phyloP scores from a whole-genome alignment of 345 rosid genomes.

The Citrus unshiu region DNA sequence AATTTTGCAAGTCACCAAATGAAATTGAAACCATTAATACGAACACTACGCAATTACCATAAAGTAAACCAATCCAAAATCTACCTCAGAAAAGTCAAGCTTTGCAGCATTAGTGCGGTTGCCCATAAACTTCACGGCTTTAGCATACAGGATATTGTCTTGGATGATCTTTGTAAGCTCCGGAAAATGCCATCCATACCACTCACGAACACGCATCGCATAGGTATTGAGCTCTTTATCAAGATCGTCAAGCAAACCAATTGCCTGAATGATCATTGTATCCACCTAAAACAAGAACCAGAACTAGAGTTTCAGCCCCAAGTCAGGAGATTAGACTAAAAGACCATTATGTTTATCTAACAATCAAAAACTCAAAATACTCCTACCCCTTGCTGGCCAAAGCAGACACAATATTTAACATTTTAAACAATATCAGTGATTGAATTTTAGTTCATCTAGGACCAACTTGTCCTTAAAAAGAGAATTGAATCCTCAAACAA shows the following conservation, averaged over 20 bases:
- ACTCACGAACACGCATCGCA: constrained; percentile 88
- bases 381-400: background rate
- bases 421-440: background rate
- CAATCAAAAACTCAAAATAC: background rate
- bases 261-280: constrained; percentile 96
- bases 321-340: background rate
- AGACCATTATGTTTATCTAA: background rate
- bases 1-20: background rate
- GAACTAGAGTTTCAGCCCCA: background rate
- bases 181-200: constrained; percentile 99
- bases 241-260: constrained; percentile 92
- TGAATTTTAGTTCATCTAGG: background rate
- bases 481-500: background rate
- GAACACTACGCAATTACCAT: background rate
- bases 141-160: constrained; percentile 82
- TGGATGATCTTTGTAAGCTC: constrained; percentile 89
- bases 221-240: constrained; percentile 93
- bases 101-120: constrained; percentile 72
- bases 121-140: constrained; percentile 83
- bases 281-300: constrained; percentile 55
- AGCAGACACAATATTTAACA: background rate
- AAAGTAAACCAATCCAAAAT: background rate
- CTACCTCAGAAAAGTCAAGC: constrained; percentile 87
- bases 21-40: background rate
- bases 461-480: background rate